phyloP scores from a whole-genome alignment of 202 grass and related monocot species.

The Hordeum pubiflorum region DNA sequence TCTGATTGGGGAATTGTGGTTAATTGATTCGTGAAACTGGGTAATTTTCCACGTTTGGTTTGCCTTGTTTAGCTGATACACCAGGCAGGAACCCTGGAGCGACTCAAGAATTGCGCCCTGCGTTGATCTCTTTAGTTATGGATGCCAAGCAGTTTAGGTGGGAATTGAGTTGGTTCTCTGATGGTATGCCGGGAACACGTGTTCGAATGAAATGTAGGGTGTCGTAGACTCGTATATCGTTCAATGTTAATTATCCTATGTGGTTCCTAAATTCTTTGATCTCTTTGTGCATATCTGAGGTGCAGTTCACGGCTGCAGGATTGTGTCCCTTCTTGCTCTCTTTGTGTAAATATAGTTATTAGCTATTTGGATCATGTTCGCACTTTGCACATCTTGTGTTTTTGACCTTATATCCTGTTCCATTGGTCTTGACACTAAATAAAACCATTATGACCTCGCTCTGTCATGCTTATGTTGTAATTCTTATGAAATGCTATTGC shows the following conservation, averaged over 20 bases:
- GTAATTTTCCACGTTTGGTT: not conserved
- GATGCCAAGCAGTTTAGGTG: not conserved
- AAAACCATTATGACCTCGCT: not conserved
- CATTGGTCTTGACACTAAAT: not conserved
- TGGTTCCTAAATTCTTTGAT: not conserved
- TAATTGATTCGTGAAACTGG: not conserved
- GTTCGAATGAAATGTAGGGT: not conserved
- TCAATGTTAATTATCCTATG: not conserved
- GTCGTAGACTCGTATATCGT: not conserved
- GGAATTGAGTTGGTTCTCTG: not conserved
- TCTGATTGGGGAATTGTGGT: not conserved
- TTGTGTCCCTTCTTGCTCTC: not conserved
- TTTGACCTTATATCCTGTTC: not conserved
- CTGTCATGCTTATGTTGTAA: not conserved
- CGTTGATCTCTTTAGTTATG: not conserved
- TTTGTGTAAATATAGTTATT: not conserved
- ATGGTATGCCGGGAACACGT: not conserved
- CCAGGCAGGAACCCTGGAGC: not conserved
- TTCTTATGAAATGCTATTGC: not conserved
- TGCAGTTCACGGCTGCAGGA: not conserved
- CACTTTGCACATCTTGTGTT: not conserved
- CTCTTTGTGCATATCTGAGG: not conserved
- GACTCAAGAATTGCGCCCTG: not conserved
- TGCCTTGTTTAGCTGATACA: not conserved
- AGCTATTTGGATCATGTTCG: not conserved